These are phyloP conservation scores for Phytophthora palmivora DNA, from an alignment of 352 stramenopile species.

Conservation along the genomic window DNA sequence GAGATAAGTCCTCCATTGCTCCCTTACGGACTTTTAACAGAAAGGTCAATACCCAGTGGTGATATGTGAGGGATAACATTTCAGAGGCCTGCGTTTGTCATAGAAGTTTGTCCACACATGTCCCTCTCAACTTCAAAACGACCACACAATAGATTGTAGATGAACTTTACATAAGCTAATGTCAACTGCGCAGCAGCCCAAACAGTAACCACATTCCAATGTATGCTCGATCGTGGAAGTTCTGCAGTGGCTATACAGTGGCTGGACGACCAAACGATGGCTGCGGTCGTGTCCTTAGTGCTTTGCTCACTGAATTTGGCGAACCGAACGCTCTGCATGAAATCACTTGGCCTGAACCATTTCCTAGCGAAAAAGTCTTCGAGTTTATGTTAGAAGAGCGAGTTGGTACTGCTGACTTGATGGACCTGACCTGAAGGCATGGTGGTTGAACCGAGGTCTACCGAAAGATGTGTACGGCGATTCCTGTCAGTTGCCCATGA, in stretches of 20 bases:
- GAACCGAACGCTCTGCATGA: slow-evolving; percentile 31
- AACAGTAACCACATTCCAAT: slow-evolving; percentile 35
- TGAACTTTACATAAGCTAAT: no score
- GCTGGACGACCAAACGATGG: slow-evolving; percentile 29
- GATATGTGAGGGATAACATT: no score
- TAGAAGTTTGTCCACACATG: no score
- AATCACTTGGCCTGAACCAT: slow-evolving; percentile 22
- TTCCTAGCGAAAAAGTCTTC: slow-evolving; percentile 32
- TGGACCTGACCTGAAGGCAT: slow-evolving; percentile 28
- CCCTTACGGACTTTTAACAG: no score
- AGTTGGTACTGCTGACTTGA: slow-evolving; percentile 38
- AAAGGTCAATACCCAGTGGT: no score
- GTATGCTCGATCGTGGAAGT: slow-evolving; percentile 37
- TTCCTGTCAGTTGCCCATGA: slow-evolving; percentile 28
- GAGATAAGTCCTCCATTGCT: no score
- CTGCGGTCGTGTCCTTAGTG: slow-evolving; percentile 11
- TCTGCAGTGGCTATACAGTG: slow-evolving; percentile 34
- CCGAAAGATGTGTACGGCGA: slow-evolving; percentile 29
- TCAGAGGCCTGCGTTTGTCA: no score
- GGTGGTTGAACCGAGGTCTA: slow-evolving; percentile 32
- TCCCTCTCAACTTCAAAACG: no score
- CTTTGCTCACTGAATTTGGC: neutral
- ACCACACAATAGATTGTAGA: no score
- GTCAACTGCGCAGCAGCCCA: no score
- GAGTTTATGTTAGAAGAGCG: slow-evolving; percentile 36